Base-by-base conservation (phyloP, 208 protist species). In the Herpetomonas tarakana region DNA sequence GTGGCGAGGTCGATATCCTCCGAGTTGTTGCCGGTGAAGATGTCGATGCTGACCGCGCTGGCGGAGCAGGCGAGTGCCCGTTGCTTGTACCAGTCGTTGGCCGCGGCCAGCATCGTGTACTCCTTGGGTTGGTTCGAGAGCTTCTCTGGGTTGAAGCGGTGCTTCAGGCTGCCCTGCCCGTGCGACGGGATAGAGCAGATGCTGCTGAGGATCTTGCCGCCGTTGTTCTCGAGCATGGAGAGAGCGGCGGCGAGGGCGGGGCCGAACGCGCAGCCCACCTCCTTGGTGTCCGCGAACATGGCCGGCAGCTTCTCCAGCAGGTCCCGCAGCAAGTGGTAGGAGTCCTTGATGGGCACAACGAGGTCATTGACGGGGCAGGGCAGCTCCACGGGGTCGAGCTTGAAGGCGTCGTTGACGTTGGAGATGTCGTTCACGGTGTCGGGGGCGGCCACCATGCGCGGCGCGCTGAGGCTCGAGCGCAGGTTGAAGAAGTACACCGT, bases 401-500 rank as follows among this genome's bases (percentile, higher is more conserved):
- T 78, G 61, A 91, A 92, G 59, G 88, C 73, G 51, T 96, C 90
- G 49, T 92, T 83, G 60, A 93, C 77, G 46, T 90, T 87, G 19
- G 74, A 78, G 22, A 85, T 75, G 62, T 93, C 87, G 30, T 81
- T 68, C 35, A 91, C 86, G 14, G 81, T 76, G 60, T 97, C 91
- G 0, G 91, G 84, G 4, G 88, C 78, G 11, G 91, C 83, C 44
- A 98, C 72, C 81, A 97, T 92, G 35, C 92, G 73, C 53, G 97
- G 95, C 29, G 78, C 60, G 16, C 68, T 68, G 25, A 90, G 63
- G 18, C 57, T 80, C 16, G 81, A 21, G 14, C 60, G 69, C 12
- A 99, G 57, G 68, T 92, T 92, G 67, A 98, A 98, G 65, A 98
- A 98, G 66, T 98, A 97, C 38, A 98, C 71, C 4, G 79, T 91